phyloP scores from a whole-genome alignment of 768 basidiomycete genomes.

The Agaricus blazei region DNA sequence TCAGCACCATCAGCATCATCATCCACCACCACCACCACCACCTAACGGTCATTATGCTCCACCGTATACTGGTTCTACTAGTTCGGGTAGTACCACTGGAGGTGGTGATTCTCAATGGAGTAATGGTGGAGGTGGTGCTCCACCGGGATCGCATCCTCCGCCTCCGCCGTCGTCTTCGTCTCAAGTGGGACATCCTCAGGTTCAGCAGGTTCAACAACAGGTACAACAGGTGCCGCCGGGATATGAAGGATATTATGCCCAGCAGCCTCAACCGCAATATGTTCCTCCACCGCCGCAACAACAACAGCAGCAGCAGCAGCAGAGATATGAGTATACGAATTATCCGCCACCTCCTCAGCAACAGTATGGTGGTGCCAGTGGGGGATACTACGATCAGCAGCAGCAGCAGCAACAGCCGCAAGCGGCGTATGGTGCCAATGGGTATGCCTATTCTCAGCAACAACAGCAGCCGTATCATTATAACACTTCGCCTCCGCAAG shows the following conservation, averaged over 20 bases:
- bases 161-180: no score
- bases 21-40: background rate
- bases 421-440: no score
- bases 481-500: constrained; percentile 16
- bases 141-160: no score
- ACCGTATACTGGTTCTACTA: constrained; percentile 6
- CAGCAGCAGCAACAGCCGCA: constrained; percentile 12
- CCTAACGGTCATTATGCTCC: constrained; percentile 5
- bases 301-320: background rate
- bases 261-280: constrained; percentile 15
- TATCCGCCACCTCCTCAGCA: constrained; percentile 20
- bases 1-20: background rate
- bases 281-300: constrained; percentile 16
- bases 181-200: no score
- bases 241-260: constrained; percentile 26
- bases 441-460: background rate
- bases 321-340: constrained; percentile 23
- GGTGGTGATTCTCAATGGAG: background rate
- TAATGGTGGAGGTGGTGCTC: background rate
- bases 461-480: constrained; percentile 11
- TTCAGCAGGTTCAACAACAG: constrained; percentile 11
- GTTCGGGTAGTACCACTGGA: background rate
- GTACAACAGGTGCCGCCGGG: constrained; percentile 15
- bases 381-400: constrained; percentile 26
- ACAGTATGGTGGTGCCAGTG: constrained; percentile 25